Conservation (phyloP, 1,139 yeast genomes). For the Debaryomyces psychrophilus region DNA sequence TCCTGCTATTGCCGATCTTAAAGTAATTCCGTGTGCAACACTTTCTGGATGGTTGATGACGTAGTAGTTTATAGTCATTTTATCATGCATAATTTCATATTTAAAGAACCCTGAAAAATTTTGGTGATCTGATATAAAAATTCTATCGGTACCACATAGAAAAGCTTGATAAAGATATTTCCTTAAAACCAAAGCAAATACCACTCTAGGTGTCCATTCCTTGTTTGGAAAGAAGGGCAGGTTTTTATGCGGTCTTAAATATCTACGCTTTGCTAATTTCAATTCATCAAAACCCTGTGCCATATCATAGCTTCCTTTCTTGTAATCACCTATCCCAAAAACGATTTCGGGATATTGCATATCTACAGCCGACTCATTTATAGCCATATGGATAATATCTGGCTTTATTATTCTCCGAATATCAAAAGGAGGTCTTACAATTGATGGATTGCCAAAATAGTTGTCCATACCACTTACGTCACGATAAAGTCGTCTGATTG, state of each 20-base stretch:
- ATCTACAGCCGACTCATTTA: background rate
- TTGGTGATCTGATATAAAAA: background rate
- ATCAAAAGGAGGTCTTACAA: conserved; percentile 2
- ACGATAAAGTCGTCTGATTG: conserved; percentile 5
- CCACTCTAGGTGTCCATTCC: background rate
- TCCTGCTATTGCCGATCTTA: conserved; percentile 9
- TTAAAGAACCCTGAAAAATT: conserved; percentile 2
- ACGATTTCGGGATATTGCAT: conserved; percentile 5
- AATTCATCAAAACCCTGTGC: conserved; percentile 7
- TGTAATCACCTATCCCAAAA: conserved; percentile 9
- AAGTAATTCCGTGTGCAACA: conserved; percentile 18
- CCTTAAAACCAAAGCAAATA: conserved; percentile 10
- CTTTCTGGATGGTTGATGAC: conserved; percentile 18
- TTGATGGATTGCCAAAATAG: conserved; percentile 5
- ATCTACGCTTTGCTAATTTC: background rate
- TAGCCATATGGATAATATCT: conserved; percentile 3
- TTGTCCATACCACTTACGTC: background rate
- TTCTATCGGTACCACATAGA: conserved; percentile 11
- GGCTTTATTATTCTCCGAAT: conserved; percentile 3
- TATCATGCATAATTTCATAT: conserved; percentile 3
- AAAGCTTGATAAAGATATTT: conserved; percentile 11
- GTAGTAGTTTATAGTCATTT: conserved; percentile 8
- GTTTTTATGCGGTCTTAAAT: too few species aligned
- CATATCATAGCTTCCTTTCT: conserved; percentile 6
- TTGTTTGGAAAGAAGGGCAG: background rate